These are phyloP conservation scores for Tarenaya hassleriana DNA, from an alignment of 345 rosid genomes.

Conservation along the genomic window DNA sequence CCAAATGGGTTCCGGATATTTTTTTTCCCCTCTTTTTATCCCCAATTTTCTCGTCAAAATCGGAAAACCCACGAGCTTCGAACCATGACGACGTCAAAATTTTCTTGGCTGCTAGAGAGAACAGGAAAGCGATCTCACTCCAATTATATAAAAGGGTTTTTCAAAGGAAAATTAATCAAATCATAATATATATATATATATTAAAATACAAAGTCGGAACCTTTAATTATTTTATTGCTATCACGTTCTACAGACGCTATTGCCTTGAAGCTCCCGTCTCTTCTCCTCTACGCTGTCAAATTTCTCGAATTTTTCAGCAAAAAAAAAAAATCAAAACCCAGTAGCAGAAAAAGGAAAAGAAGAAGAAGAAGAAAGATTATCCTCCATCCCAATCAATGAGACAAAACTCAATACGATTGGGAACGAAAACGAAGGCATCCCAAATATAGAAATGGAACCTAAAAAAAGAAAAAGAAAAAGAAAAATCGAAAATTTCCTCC, in stretches of 20 bases:
- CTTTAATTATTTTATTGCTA: conserved; percentile 24
- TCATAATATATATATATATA: background rate
- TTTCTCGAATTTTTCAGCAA: background rate
- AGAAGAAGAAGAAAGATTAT: background rate
- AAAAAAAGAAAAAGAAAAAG: background rate
- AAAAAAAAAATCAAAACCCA: conserved; percentile 3
- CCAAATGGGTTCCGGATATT: conserved; percentile 4
- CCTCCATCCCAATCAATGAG: background rate
- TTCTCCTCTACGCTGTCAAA: conserved; percentile 22
- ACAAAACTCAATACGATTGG: background rate
- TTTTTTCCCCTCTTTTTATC: background rate
- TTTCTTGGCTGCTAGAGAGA: conserved; percentile 7
- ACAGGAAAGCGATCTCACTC: background rate
- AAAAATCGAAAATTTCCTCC: background rate
- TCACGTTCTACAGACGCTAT: conserved; percentile 32
- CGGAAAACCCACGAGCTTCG: conserved; percentile 27
- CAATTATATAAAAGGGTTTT: background rate
- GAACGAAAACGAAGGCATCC: no score
- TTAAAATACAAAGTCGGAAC: conserved; percentile 4
- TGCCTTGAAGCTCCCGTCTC: conserved; percentile 20
- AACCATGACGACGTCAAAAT: conserved; percentile 45
- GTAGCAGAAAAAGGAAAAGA: conserved; percentile 7
- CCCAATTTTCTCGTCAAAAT: conserved; percentile 29
- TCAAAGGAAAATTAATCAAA: conserved; percentile 6
- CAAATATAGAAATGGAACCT: conserved; percentile 18